Conservation (phyloP, 805 yeast species). For the Helenozyma rhizophorensis region DNA sequence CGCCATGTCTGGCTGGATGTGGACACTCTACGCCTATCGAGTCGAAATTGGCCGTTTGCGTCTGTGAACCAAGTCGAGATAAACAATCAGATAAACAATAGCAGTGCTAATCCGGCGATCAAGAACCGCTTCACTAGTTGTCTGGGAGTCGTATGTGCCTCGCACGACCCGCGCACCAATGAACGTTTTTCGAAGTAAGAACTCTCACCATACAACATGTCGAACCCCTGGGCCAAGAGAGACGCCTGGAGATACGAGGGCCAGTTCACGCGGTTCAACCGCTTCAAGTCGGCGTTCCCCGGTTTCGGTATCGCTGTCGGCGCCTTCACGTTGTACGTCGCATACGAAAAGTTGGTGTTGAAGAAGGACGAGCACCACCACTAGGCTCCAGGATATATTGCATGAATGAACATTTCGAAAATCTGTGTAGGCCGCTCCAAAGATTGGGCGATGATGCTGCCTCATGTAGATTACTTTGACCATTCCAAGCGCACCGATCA, state of each 20-base stretch:
- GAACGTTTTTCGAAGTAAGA: slow-evolving; percentile 8
- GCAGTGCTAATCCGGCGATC: too few species aligned
- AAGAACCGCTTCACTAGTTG: too few species aligned
- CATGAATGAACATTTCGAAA: background rate
- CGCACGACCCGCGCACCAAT: slow-evolving; percentile 16
- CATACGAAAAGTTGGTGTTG: slow-evolving; percentile 53
- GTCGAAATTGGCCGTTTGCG: too few species aligned
- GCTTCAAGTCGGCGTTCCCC: slow-evolving; percentile 71
- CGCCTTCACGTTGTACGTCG: slow-evolving; percentile 63
- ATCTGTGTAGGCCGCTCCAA: too few species aligned
- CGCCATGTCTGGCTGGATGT: too few species aligned
- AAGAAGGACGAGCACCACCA: slow-evolving; percentile 29
- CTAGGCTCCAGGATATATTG: slow-evolving; percentile 9
- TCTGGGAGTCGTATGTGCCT: too few species aligned
- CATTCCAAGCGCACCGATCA: too few species aligned
- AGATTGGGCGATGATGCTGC: too few species aligned
- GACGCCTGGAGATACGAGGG: slow-evolving; percentile 92
- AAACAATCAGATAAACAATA: too few species aligned
- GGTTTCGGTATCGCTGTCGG: slow-evolving; percentile 77
- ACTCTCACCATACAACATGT: slow-evolving; percentile 7
- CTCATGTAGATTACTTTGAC: too few species aligned
- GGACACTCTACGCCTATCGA: too few species aligned
- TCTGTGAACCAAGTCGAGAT: too few species aligned
- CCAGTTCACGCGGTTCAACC: slow-evolving; percentile 64
- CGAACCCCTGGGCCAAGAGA: slow-evolving; percentile 43